Conservation (phyloP, 208 protist genomes). For the Crithidia fasciculata region DNA sequence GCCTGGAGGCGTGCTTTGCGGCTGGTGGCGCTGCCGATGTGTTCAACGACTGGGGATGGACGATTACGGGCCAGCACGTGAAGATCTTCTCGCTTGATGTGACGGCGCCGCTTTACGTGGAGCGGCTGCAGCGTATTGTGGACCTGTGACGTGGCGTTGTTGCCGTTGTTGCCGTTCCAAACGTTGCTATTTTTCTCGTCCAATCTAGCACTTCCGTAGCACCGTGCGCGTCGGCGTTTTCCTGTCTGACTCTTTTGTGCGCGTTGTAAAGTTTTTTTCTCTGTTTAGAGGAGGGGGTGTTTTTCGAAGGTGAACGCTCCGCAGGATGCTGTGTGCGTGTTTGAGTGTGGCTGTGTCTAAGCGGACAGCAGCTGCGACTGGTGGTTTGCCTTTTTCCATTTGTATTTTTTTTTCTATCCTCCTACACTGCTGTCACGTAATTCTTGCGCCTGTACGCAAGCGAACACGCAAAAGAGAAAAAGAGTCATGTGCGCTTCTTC, state of each 20-base stretch:
- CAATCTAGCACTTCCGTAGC: not conserved
- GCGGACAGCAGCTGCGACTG: no score
- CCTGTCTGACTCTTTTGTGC: not conserved
- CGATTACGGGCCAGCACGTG: slow-evolving; percentile 58
- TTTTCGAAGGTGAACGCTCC: no score
- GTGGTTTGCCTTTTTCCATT: no score
- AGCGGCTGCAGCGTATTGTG: slow-evolving; percentile 53
- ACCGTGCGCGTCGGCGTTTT: not conserved
- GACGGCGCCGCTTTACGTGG: slow-evolving; percentile 65
- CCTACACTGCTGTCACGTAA: no score
- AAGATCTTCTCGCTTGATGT: slow-evolving; percentile 79
- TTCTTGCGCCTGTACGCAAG: no score
- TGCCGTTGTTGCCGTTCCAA: not conserved
- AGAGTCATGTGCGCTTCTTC: no score
- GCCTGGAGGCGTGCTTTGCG: slow-evolving; percentile 17
- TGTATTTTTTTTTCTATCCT: no score
- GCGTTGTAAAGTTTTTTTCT: not conserved
- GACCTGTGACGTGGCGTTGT: slow-evolving; percentile 2
- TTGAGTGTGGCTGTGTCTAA: no score
- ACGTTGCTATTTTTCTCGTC: not conserved
- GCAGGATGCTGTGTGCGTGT: no score
- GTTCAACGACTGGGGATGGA: slow-evolving; percentile 84
- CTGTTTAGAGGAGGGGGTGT: no score
- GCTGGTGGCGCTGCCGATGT: slow-evolving; percentile 39
- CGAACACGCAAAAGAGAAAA: no score